A percentile compares a stretch with the other conserved stretches of the same genome.
Conservation (phyloP, 257 asterid genomes). For the Solanum paucissectum region DNA sequence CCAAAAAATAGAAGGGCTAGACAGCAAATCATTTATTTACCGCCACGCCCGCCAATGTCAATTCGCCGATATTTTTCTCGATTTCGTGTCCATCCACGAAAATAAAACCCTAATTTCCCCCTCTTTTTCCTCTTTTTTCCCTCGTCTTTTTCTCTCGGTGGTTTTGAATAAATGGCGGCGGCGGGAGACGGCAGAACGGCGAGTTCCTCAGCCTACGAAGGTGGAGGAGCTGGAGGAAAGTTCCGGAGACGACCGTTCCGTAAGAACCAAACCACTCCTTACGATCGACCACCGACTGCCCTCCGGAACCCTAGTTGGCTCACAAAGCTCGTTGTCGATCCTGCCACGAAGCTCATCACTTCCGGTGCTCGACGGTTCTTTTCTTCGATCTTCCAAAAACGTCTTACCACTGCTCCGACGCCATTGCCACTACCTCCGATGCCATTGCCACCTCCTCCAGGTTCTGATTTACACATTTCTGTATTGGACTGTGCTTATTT, state of each 20-base stretch:
- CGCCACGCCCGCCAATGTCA: not conserved
- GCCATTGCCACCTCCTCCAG: slow-evolving; percentile 34
- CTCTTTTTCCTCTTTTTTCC: not conserved
- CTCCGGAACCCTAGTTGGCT: slow-evolving; percentile 43
- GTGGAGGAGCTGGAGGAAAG: slow-evolving; percentile 35
- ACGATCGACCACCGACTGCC: slow-evolving; percentile 31
- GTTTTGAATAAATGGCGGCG: slow-evolving; percentile 20
- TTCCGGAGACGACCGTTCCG: slow-evolving; percentile 21
- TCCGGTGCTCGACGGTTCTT: slow-evolving; percentile 61
- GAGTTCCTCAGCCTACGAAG: slow-evolving; percentile 10
- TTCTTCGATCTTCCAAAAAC: slow-evolving; percentile 42
- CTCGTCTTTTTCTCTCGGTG: not conserved
- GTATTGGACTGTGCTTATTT: not conserved
- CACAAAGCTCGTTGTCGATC: slow-evolving; percentile 65
- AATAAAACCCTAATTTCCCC: not conserved
- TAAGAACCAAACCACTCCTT: slow-evolving; percentile 23
- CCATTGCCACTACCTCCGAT: slow-evolving; percentile 17
- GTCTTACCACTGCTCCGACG: slow-evolving; percentile 33
- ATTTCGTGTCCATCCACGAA: not conserved
- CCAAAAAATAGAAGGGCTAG: not conserved
- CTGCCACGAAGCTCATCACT: slow-evolving; percentile 64
- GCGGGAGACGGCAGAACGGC: slow-evolving; percentile 22
- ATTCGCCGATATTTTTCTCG: not conserved
- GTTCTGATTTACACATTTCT: slow-evolving; percentile 8
- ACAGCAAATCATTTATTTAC: not conserved